Conservation (phyloP, 208 protist genomes). For the Leishmania tarentolae region DNA sequence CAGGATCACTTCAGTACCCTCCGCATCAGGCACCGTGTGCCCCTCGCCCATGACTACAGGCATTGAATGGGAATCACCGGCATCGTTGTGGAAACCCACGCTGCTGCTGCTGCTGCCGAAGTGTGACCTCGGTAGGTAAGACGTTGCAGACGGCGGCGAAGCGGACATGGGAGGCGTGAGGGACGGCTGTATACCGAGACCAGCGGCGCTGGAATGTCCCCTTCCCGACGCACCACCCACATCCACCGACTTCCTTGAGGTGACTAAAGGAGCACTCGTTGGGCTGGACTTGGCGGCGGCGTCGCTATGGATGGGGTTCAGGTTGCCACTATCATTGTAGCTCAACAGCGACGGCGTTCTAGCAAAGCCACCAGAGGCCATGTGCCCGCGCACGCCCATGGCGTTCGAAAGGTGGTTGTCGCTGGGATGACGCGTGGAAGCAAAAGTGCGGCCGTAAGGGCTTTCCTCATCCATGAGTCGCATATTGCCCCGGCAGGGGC, state of each 20-base stretch:
- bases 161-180: neutral
- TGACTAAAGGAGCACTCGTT: neutral
- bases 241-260: neutral
- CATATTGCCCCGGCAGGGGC: neutral
- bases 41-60: slow-evolving; percentile 5
- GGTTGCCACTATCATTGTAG: neutral
- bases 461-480: slow-evolving; percentile 11
- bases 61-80: slow-evolving; percentile 15
- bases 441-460: slow-evolving; percentile 11
- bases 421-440: slow-evolving; percentile 17
- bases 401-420: neutral
- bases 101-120: slow-evolving; percentile 18
- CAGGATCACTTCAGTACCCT: neutral
- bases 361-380: neutral
- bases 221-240: neutral
- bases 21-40: neutral
- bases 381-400: neutral
- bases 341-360: neutral
- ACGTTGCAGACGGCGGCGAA: neutral
- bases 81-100: slow-evolving; percentile 10
- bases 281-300: neutral
- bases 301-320: neutral
- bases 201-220: neutral
- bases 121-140: slow-evolving; percentile 5
- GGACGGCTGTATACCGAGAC: neutral